phyloP scores from a whole-genome alignment of 2,329 filamentous ascomycete genomes.

The Colletotrichum sp. region DNA sequence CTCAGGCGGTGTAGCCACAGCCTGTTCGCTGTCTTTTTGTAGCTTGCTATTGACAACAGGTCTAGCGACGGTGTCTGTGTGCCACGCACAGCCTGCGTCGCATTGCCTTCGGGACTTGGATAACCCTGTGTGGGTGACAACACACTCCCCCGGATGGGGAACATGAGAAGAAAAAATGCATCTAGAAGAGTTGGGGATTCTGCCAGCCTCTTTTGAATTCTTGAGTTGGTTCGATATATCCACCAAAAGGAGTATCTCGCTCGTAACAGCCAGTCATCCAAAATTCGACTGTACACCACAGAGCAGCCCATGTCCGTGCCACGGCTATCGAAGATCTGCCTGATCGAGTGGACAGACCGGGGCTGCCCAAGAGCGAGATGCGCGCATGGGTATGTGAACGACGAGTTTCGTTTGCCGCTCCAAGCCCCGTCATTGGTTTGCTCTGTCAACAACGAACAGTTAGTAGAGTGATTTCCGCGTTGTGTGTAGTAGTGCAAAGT shows the following conservation, averaged over 20 bases:
- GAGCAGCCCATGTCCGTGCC: conserved; percentile 8
- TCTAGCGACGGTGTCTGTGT: conserved; percentile 8
- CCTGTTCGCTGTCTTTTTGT: background rate
- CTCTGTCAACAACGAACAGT: background rate
- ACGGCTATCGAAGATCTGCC: conserved; percentile 11
- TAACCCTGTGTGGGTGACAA: background rate
- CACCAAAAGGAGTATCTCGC: background rate
- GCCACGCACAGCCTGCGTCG: conserved; percentile 10
- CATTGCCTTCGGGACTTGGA: conserved; percentile 17
- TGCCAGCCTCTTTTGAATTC: background rate
- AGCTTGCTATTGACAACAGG: background rate
- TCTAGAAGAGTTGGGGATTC: background rate
- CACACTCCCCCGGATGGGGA: conserved; percentile 8
- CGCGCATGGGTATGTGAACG: conserved; percentile 1
- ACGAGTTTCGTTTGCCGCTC: conserved; percentile 1
- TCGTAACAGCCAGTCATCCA: background rate
- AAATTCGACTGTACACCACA: background rate
- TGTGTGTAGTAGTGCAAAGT: background rate
- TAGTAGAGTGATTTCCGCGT: background rate
- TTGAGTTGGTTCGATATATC: background rate
- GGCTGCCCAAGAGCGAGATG: conserved; percentile 2
- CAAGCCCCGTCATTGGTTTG: background rate
- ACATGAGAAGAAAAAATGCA: background rate
- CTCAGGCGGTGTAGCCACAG: conserved; percentile 10
- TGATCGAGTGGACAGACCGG: conserved; percentile 3